Evolutionary conservation across 1,284 basidiomycete genomes (phyloP).

Genomic region (Stygiomarasmius scandens): DNA sequence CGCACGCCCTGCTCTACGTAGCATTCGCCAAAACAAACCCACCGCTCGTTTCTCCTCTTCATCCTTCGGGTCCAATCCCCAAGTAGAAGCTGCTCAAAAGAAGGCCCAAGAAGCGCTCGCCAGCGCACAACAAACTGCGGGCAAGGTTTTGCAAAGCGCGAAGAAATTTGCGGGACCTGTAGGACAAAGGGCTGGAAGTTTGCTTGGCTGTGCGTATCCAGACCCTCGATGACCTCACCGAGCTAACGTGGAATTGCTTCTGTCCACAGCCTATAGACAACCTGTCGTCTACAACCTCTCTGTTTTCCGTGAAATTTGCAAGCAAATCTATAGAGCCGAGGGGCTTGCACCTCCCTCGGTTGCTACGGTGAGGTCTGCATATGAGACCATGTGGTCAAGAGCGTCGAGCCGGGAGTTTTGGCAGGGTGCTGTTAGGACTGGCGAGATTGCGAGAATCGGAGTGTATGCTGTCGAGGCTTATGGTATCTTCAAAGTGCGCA

Average conservation of each 20-base stretch:
- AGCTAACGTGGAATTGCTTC: neutral
- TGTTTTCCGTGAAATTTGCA: conserved; percentile 82
- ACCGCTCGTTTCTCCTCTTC: conserved; percentile 7
- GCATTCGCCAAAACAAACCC: neutral
- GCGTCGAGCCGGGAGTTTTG: conserved; percentile 72
- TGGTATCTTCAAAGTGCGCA: conserved; percentile 78
- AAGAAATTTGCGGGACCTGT: conserved; percentile 61
- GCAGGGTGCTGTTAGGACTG: conserved; percentile 68
- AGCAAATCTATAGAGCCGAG: conserved; percentile 92
- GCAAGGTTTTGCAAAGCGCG: conserved; percentile 52
- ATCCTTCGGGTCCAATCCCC: conserved; percentile 7
- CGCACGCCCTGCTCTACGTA: conserved; percentile 6
- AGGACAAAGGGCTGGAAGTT: conserved; percentile 58
- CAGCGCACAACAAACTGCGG: conserved; percentile 58
- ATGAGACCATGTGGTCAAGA: conserved; percentile 73
- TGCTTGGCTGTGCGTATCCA: conserved; percentile 65
- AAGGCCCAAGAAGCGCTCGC: conserved; percentile 70
- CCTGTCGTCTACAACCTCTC: conserved; percentile 85
- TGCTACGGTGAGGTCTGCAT: conserved; percentile 66
- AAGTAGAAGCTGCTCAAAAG: conserved; percentile 52
- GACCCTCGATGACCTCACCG: neutral
- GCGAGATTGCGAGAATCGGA: conserved; percentile 79
- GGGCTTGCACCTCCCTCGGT: conserved; percentile 82
- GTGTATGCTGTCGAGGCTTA: conserved; percentile 91
- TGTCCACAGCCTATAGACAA: conserved; percentile 72